Evolutionary conservation across 2,329 filamentous ascomycete species (phyloP).

Genomic region (Dactylellina cionopaga): DNA sequence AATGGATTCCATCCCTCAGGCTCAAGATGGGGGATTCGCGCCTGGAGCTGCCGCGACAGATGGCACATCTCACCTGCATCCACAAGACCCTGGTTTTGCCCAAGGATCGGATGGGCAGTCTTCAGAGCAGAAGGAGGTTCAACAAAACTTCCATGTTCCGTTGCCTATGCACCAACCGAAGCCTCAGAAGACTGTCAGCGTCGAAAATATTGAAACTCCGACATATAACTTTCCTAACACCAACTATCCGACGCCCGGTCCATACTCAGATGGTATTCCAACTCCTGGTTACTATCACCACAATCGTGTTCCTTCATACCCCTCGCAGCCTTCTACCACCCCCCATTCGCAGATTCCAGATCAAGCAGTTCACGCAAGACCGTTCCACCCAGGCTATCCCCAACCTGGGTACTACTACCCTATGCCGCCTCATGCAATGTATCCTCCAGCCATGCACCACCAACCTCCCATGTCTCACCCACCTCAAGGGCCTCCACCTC

Average conservation of each 20-base stretch:
- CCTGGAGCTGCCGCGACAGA: conserved; percentile 3
- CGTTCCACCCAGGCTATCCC: conserved; percentile 82
- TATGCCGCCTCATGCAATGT: conserved; percentile 48
- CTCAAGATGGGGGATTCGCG: conserved; percentile 18
- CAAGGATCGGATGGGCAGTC: conserved; percentile 25
- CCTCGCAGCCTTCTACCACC: conserved; percentile 60
- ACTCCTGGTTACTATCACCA: conserved; percentile 54
- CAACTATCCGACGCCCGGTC: conserved; percentile 61
- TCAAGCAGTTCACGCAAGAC: conserved; percentile 86
- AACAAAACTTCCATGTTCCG: conserved; percentile 69
- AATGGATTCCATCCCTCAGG: conserved; percentile 8
- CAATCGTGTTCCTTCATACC: conserved; percentile 48
- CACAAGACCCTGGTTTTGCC: conserved; percentile 6
- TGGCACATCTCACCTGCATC: conserved; percentile 9
- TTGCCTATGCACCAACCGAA: conserved; percentile 88
- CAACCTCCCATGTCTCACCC: conserved; percentile 57
- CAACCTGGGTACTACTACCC: conserved; percentile 49
- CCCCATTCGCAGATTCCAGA: conserved; percentile 76
- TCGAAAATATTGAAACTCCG: conserved; percentile 90
- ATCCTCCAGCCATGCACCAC: conserved; percentile 45
- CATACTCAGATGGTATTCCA: conserved; percentile 56
- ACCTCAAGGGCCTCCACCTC: conserved; percentile 57
- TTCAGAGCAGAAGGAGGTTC: conserved; percentile 69
- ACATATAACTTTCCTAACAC: conserved; percentile 66
- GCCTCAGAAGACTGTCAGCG: conserved; percentile 91